phyloP scores from a whole-genome alignment of 805 yeast genomes.

The Candida silvicultrix region DNA sequence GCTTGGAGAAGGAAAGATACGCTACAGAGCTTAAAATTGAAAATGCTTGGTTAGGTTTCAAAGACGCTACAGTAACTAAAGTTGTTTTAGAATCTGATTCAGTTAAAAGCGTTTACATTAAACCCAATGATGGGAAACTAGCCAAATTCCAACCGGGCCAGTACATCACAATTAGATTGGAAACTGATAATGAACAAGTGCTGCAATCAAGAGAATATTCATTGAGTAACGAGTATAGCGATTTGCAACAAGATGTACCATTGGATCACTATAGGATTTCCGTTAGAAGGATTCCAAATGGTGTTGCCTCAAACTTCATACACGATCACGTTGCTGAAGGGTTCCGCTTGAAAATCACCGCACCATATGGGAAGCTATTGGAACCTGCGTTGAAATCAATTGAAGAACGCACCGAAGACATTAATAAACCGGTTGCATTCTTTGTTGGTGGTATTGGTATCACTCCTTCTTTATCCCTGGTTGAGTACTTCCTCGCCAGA shows the following conservation, averaged over 20 bases:
- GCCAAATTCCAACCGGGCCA: slow-evolving; percentile 32
- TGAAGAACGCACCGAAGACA: slow-evolving; percentile 17
- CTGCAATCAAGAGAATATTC: slow-evolving; percentile 56
- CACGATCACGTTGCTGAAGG: slow-evolving; percentile 44
- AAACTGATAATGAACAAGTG: slow-evolving; percentile 29
- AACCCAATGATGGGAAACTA: slow-evolving; percentile 35
- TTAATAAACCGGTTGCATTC: slow-evolving; percentile 28
- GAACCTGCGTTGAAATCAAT: slow-evolving; percentile 20
- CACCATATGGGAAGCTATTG: slow-evolving; percentile 54
- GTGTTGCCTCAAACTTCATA: slow-evolving; percentile 43
- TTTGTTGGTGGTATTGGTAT: slow-evolving; percentile 64
- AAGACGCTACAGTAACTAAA: slow-evolving; percentile 39
- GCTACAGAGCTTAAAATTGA: slow-evolving; percentile 20
- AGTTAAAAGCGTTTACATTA: slow-evolving; percentile 46
- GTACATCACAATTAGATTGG: slow-evolving; percentile 30
- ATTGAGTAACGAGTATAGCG: slow-evolving; percentile 33
- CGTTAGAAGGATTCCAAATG: slow-evolving; percentile 43
- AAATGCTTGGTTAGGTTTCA: slow-evolving; percentile 56
- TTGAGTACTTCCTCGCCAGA: slow-evolving; percentile 25
- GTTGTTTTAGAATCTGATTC: slow-evolving; percentile 37
- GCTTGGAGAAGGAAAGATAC: slow-evolving; percentile 45
- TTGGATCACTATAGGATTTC: slow-evolving; percentile 45
- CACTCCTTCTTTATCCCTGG: slow-evolving; percentile 55
- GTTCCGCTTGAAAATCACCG: slow-evolving; percentile 40
- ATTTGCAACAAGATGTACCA: slow-evolving; percentile 4